Evolutionary conservation across 75 land plant species (phyloP), one percentile per base, ranked within the genome.

Genomic region (Ceratopteris richardii): DNA sequence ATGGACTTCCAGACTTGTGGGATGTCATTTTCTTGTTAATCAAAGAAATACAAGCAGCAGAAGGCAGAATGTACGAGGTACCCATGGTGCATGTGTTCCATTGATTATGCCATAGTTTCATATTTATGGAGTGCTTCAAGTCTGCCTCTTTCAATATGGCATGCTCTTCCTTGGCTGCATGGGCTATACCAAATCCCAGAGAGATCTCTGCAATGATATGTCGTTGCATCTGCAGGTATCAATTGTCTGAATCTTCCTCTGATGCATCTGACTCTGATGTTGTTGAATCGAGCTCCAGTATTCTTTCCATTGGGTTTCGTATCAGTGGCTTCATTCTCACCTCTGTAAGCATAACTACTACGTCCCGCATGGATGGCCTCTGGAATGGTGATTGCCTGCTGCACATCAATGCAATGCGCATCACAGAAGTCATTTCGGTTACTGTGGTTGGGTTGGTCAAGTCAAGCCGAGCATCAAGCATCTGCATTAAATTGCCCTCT

Each of bases 291-390:
- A 9, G 9, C 4, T 46, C 48, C 14, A 46, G 21, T 14, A 46
- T 46, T 5, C 14, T 4, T 4, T 46, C 48, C 4, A 46, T 17
- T 20, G 21, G 21, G 21, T 5, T 17, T 4, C 17, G 12, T 14
- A 20, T 23, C 30, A 5, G 17, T 23, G 6, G 56, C 7, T 54
- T 72, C 42, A 40, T 68, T 39, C 60, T 75, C 19, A 80, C 81
- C 61, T 78, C 87, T 2, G 63, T 42, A 6, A 87, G 80, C 92
- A 83, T 87, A 24, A 52, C 29, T 0, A 87, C 84, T 39, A 87
- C 87, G 42, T 78, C 73, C 29, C 92, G 47, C 92, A 87, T 87
- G 2, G 82, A 39, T 19, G 92, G 92, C 25, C 92, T 57, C 12
- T 83, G 84, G 17, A 48, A 58, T 4, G 92, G 84, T 13, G 68